Conservation (phyloP, 1,284 basidiomycete genomes). For the Sporisorium scitamineum region DNA sequence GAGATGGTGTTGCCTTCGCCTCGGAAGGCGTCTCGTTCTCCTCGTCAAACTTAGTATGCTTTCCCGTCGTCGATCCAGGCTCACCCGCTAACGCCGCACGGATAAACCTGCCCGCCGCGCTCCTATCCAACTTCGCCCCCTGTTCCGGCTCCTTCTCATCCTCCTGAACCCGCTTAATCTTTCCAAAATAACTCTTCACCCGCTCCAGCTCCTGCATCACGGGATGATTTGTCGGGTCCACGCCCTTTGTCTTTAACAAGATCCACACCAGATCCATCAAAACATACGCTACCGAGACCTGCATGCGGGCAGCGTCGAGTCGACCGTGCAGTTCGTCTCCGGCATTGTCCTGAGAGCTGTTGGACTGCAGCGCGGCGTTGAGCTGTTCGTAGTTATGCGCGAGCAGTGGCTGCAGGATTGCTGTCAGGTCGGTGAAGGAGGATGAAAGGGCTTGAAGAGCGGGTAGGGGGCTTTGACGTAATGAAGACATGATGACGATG, state of each 20-base stretch:
- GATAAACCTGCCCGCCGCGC: slow-evolving; percentile 52
- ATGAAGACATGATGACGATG: slow-evolving; percentile 44
- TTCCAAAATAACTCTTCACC: slow-evolving; percentile 59
- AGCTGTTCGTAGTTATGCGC: slow-evolving; percentile 31
- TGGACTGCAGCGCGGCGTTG: slow-evolving; percentile 32
- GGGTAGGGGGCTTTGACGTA: slow-evolving; percentile 41
- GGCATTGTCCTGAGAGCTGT: slow-evolving; percentile 1
- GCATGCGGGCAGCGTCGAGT: slow-evolving; percentile 55
- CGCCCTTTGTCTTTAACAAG: slow-evolving; percentile 55
- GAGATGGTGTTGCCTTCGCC: slow-evolving; percentile 6
- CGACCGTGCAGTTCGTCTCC: slow-evolving; percentile 49
- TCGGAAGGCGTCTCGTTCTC: slow-evolving; percentile 16
- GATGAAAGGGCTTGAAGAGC: slow-evolving; percentile 29
- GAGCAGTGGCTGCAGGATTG: slow-evolving; percentile 33
- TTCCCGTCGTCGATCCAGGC: slow-evolving; percentile 10
- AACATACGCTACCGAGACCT: slow-evolving; percentile 55
- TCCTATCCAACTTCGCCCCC: slow-evolving; percentile 34
- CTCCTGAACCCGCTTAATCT: slow-evolving; percentile 52
- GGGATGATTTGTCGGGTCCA: slow-evolving; percentile 52
- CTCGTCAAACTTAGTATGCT: slow-evolving; percentile 48
- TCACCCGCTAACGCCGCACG: slow-evolving; percentile 42
- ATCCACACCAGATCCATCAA: slow-evolving; percentile 62
- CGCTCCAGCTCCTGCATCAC: slow-evolving; percentile 55
- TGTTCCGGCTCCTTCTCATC: slow-evolving; percentile 23
- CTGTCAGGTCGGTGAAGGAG: slow-evolving; percentile 29